A percentile compares a stretch with the other conserved stretches of the same genome.
These are phyloP conservation scores for Pilaira anomala DNA, from an alignment of 192 early-diverging fungal species.

Conservation along the genomic window DNA sequence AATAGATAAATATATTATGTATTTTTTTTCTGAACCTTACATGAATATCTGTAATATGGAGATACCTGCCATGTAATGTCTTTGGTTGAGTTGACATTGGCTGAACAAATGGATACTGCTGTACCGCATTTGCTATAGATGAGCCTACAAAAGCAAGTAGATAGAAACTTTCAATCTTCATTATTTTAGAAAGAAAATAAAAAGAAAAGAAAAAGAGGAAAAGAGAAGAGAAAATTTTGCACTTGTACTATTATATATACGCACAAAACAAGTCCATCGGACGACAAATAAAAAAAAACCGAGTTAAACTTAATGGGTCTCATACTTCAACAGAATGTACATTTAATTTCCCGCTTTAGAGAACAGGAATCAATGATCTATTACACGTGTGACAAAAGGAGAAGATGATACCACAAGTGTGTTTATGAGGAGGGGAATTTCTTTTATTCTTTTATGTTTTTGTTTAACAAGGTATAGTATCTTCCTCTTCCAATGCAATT, in stretches of 20 bases:
- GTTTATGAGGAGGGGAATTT: neutral
- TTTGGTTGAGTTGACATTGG: neutral
- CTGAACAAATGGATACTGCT: slow-evolving; percentile 5
- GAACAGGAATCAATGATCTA: no score
- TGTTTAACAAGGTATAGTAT: slow-evolving; percentile 5
- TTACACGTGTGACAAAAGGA: no score
- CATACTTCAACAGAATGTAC: no score
- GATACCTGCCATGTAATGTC: slow-evolving; percentile 47
- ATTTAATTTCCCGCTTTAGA: no score
- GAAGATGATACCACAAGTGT: neutral
- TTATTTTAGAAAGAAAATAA: neutral
- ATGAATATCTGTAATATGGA: slow-evolving; percentile 79
- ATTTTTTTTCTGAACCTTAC: slow-evolving; percentile 12
- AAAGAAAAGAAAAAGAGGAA: neutral
- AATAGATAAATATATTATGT: no score
- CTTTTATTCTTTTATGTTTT: slow-evolving; percentile 7
- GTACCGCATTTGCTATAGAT: neutral
- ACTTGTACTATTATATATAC: no score
- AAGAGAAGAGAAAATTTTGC: neutral
- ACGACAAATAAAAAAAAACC: no score
- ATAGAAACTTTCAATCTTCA: neutral
- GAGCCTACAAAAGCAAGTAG: neutral
- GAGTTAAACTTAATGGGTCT: no score
- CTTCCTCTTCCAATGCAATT: neutral
- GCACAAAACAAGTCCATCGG: no score